Percentiles rank a stretch among this genome's conserved stretches.
Evolutionary conservation across 1,139 yeast genomes (phyloP).

Genomic region (Lodderomyces orthopsilosis): DNA sequence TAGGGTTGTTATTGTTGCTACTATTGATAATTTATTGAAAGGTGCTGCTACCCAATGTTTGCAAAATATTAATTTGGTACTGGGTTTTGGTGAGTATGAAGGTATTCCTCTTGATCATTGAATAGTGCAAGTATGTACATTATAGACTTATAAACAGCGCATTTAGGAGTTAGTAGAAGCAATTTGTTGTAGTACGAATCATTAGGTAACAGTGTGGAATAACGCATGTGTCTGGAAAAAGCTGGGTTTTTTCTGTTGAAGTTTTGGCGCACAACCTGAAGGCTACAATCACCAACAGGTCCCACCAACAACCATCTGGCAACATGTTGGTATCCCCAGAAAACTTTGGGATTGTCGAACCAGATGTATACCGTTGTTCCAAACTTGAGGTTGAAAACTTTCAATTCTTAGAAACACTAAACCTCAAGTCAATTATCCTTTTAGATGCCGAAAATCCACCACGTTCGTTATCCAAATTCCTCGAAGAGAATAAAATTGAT

Average conservation of each 20-base stretch:
- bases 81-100: slow-evolving; percentile 90
- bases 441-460: slow-evolving; percentile 75
- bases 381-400: slow-evolving; percentile 55
- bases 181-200: no score
- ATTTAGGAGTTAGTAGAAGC: not conserved
- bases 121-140: not conserved
- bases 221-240: no score
- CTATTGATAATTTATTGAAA: slow-evolving; percentile 91
- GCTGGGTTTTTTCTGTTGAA: no score
- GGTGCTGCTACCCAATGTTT: slow-evolving; percentile 99
- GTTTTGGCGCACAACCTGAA: not conserved
- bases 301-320: not conserved
- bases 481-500: slow-evolving; percentile 42
- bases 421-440: slow-evolving; percentile 55
- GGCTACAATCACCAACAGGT: not conserved
- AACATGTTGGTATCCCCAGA: slow-evolving; percentile 75
- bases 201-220: no score
- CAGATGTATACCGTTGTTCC: slow-evolving; percentile 63
- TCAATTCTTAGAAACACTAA: slow-evolving; percentile 64
- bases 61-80: slow-evolving; percentile 87
- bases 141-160: slow-evolving; percentile 2
- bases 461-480: slow-evolving; percentile 45
- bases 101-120: slow-evolving; percentile 71
- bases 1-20: slow-evolving; percentile 91
- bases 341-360: slow-evolving; percentile 74